Percentiles rank a stretch among this genome's conserved stretches.
Conservation (phyloP, 805 yeast species). For the Allodekkera sacchari region DNA sequence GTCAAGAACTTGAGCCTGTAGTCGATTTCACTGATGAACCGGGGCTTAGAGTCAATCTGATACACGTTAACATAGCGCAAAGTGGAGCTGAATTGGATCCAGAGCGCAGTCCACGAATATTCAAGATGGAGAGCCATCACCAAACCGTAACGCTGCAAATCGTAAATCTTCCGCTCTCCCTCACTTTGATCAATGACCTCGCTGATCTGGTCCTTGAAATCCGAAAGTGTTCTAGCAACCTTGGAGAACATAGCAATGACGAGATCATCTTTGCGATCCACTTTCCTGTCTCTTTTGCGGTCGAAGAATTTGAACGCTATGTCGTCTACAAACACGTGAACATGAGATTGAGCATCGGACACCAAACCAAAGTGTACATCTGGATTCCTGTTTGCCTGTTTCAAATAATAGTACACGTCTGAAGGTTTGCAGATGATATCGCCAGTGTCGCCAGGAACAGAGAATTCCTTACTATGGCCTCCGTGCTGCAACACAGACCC, state of each 20-base stretch:
- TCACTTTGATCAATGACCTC: too few species aligned
- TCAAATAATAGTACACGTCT: not conserved
- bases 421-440: not conserved
- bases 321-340: conserved; percentile 5
- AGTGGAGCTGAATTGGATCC: conserved; percentile 17
- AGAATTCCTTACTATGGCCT: too few species aligned
- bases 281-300: too few species aligned
- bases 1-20: conserved; percentile 10
- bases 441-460: too few species aligned
- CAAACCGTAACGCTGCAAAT: too few species aligned
- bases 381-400: not conserved
- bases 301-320: conserved; percentile 4
- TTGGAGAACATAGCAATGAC: too few species aligned
- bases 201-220: too few species aligned
- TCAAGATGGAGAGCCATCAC: conserved; percentile 15
- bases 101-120: conserved; percentile 18
- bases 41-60: conserved; percentile 17
- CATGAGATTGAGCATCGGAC: too few species aligned
- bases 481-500: too few species aligned
- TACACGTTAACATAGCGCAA: conserved; percentile 10
- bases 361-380: not conserved
- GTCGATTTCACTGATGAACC: conserved; percentile 10
- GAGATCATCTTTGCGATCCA: too few species aligned
- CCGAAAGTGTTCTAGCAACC: too few species aligned
- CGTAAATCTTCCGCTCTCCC: too few species aligned